phyloP scores from a whole-genome alignment of 2,329 filamentous ascomycete species.

The Alternaria conjuncta region DNA sequence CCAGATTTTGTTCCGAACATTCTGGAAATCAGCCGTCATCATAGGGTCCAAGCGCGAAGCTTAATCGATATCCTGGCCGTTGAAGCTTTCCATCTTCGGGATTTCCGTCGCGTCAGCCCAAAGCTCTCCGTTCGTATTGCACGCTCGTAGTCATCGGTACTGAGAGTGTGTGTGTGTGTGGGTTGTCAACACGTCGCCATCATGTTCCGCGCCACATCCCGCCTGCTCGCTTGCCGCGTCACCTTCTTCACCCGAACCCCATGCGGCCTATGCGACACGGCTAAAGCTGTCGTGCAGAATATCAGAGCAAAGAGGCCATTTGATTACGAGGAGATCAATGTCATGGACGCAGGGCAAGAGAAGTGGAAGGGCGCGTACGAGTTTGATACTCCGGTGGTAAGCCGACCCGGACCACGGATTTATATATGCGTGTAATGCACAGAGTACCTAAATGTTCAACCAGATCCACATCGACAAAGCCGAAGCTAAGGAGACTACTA shows the following conservation, averaged over 20 bases:
- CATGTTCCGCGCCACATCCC: constrained; percentile 44
- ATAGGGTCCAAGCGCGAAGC: constrained; percentile 28
- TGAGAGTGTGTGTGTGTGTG: background rate
- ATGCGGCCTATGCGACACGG: constrained; percentile 73
- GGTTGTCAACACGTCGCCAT: background rate
- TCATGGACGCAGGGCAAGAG: constrained; percentile 67
- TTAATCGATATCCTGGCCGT: background rate
- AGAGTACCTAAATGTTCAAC: constrained; percentile 31
- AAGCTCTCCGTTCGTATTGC: background rate
- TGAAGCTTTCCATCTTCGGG: constrained; percentile 6
- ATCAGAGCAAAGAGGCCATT: constrained; percentile 73
- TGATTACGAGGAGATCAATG: constrained; percentile 71
- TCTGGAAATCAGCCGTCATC: constrained; percentile 43
- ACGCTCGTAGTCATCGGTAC: background rate
- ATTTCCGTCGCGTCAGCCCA: background rate
- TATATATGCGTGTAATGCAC: constrained; percentile 1
- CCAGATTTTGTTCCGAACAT: constrained; percentile 39
- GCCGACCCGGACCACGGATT: constrained; percentile 14
- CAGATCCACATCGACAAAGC: constrained; percentile 68
- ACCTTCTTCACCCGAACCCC: constrained; percentile 77
- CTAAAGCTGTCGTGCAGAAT: constrained; percentile 70
- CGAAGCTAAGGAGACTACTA: constrained; percentile 57
- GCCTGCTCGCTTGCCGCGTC: constrained; percentile 60
- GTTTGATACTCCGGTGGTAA: constrained; percentile 81
- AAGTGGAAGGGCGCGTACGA: constrained; percentile 78